Evolutionary conservation across 2,329 filamentous ascomycete species (phyloP).

Genomic region (Septoria linicola): DNA sequence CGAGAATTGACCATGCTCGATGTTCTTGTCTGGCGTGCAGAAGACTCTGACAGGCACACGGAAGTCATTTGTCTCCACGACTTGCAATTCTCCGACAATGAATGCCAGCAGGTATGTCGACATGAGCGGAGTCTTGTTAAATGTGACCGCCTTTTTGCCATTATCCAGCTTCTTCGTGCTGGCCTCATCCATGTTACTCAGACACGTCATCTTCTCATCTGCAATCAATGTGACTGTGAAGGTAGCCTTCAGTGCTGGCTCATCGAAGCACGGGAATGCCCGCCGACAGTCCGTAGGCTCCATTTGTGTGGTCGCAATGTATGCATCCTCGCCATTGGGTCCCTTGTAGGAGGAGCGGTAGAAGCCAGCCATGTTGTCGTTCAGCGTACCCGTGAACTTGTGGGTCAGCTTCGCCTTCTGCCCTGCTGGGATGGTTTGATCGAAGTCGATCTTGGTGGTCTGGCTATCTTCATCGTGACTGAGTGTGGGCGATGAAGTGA

Average conservation of each 20-base stretch:
- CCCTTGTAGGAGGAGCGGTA: slow-evolving; percentile 93
- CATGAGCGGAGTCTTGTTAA: slow-evolving; percentile 91
- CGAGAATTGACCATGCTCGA: slow-evolving; percentile 88
- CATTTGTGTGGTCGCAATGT: slow-evolving; percentile 92
- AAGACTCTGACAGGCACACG: slow-evolving; percentile 92
- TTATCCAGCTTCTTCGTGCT: slow-evolving; percentile 70
- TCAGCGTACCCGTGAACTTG: slow-evolving; percentile 75
- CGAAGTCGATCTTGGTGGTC: slow-evolving; percentile 77
- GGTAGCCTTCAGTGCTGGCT: slow-evolving; percentile 87
- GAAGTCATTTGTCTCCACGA: slow-evolving; percentile 89
- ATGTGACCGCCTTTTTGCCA: slow-evolving; percentile 76
- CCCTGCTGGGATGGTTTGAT: slow-evolving; percentile 69
- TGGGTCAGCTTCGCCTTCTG: slow-evolving; percentile 75
- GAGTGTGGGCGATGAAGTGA: slow-evolving; percentile 64
- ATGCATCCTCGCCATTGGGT: slow-evolving; percentile 71
- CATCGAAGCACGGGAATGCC: slow-evolving; percentile 95
- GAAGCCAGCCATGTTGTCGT: slow-evolving; percentile 97
- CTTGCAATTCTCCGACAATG: slow-evolving; percentile 89
- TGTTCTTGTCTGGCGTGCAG: slow-evolving; percentile 83
- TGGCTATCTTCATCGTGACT: slow-evolving; percentile 77
- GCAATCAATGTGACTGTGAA: slow-evolving; percentile 90
- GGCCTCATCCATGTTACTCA: slow-evolving; percentile 96
- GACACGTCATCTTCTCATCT: slow-evolving; percentile 83
- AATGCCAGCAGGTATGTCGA: slow-evolving; percentile 95
- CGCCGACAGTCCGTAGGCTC: slow-evolving; percentile 90